Evolutionary conservation across 352 stramenopile species (phyloP).

Genomic region (Globisporangium uncinulatum): DNA sequence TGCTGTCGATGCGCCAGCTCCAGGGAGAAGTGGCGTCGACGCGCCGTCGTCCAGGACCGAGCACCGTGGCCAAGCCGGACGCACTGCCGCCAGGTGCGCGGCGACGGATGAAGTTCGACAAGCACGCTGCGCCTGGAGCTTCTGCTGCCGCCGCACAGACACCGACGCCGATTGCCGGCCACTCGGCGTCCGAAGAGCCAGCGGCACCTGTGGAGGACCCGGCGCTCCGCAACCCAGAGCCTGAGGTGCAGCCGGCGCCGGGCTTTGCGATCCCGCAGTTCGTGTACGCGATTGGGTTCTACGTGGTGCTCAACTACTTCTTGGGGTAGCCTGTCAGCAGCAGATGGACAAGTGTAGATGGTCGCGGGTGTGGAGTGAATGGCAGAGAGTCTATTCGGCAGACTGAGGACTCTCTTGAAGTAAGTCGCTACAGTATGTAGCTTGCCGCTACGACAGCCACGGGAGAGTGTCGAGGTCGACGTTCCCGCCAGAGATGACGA

Average conservation of each 20-base stretch:
- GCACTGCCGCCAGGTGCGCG: constrained; percentile 39
- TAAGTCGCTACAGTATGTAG: not conserved
- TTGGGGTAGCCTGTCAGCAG: constrained; percentile 22
- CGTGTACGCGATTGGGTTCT: constrained; percentile 65
- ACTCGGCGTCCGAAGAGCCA: constrained; percentile 11
- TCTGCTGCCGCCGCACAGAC: constrained; percentile 6
- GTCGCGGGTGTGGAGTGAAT: not conserved
- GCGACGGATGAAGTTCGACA: constrained; percentile 66
- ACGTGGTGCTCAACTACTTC: constrained; percentile 68
- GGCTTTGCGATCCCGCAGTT: constrained; percentile 52
- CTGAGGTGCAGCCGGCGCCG: constrained; percentile 42
- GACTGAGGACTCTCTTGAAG: not conserved
- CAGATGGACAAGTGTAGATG: too few species aligned
- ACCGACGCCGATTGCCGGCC: constrained; percentile 2
- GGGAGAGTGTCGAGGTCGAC: constrained; percentile 57
- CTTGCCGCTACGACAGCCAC: constrained; percentile 20
- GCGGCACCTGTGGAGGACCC: constrained; percentile 32
- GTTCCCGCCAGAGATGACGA: constrained; percentile 64
- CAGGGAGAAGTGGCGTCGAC: constrained; percentile 62
- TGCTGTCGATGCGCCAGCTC: constrained; percentile 72
- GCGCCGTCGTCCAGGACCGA: constrained; percentile 35
- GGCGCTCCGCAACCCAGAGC: constrained; percentile 34
- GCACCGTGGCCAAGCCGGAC: constrained; percentile 46
- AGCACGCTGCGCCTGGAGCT: constrained; percentile 21
- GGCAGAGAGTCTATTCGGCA: not conserved